Evolutionary conservation across 306 rosid genomes (phyloP).

Genomic region (Pterocarpus macrocarpus): DNA sequence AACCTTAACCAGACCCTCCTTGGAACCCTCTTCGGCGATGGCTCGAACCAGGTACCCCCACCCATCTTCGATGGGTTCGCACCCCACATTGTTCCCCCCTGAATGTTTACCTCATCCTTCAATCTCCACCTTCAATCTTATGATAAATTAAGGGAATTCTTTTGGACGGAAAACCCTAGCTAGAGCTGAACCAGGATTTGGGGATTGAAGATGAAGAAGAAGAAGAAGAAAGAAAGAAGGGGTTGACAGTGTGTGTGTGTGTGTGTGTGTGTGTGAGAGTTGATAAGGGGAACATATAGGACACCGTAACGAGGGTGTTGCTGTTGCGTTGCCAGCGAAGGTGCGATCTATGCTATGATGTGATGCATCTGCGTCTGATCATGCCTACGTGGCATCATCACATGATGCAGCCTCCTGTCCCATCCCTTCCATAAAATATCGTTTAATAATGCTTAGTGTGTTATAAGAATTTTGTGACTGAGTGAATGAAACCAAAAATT

Average conservation of each 20-base stretch:
- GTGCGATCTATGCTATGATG: background rate
- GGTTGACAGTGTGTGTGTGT: no score
- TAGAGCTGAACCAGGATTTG: slow-evolving; percentile 21
- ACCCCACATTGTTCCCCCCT: slow-evolving; percentile 28
- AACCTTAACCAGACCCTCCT: slow-evolving; percentile 80
- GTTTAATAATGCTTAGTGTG: no score
- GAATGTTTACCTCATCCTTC: slow-evolving; percentile 36
- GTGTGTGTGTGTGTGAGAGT: background rate
- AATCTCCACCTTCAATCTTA: background rate
- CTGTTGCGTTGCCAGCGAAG: background rate
- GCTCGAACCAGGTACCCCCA: slow-evolving; percentile 54
- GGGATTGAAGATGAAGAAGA: background rate
- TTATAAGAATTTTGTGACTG: no score
- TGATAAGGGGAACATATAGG: background rate
- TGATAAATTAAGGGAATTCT: background rate
- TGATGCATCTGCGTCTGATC: background rate
- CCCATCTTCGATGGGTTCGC: slow-evolving; percentile 47
- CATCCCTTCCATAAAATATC: no score
- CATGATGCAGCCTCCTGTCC: no score
- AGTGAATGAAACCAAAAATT: no score
- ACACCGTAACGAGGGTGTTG: background rate
- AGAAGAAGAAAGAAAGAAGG: no score
- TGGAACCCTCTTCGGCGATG: slow-evolving; percentile 58
- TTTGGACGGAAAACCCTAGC: background rate
- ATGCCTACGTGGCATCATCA: background rate